Conservation (phyloP, 2,329 filamentous ascomycete genomes). For the Fusarium poae region DNA sequence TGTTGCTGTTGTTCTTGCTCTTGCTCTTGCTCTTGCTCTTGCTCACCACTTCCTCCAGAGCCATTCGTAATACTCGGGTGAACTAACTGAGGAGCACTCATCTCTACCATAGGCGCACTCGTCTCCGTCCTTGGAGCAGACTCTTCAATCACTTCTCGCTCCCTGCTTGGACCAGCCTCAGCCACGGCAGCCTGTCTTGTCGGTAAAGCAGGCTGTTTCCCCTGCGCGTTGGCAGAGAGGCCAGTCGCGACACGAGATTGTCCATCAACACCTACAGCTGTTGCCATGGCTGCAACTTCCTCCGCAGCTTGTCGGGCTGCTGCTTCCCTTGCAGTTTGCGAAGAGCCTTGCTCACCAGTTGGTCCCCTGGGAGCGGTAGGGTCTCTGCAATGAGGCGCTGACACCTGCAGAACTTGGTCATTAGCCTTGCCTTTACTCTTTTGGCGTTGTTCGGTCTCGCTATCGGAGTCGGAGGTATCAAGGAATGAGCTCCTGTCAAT, state of each 20-base stretch:
- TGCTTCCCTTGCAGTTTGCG: not conserved
- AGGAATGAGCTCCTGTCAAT: too few species aligned
- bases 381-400: not conserved
- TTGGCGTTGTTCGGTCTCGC: not conserved
- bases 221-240: not conserved
- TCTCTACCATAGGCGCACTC: not conserved
- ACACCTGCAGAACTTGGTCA: not conserved
- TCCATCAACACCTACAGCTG: not conserved
- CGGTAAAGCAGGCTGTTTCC: not conserved
- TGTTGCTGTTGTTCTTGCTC: not conserved
- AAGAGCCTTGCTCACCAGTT: not conserved
- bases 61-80: not conserved
- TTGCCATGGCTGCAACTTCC: not conserved
- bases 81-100: not conserved
- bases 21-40: not conserved
- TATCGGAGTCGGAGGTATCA: too few species aligned
- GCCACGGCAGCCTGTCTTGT: not conserved
- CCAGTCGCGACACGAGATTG: not conserved
- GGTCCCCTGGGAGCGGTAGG: not conserved
- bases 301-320: not conserved
- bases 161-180: conserved; percentile 3
- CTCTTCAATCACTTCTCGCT: not conserved
- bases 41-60: not conserved
- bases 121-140: not conserved
- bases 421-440: not conserved